Evolutionary conservation across 306 rosid species (phyloP).

Genomic region (Inga laurina): DNA sequence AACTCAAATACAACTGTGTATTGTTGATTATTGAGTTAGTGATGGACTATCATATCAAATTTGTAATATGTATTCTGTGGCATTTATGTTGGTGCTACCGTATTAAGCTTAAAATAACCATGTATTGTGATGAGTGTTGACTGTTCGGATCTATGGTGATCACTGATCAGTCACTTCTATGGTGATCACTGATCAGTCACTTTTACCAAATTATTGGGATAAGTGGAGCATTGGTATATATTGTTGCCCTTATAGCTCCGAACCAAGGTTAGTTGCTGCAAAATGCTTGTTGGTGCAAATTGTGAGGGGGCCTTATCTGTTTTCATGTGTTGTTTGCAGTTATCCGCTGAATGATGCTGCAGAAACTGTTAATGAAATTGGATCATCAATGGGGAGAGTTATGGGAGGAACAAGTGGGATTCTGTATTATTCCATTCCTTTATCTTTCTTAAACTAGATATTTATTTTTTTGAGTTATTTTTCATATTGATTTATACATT

Average conservation of each 20-base stretch:
- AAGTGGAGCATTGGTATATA: background rate
- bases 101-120: background rate
- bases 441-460: slow-evolving; percentile 22
- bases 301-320: slow-evolving; percentile 36
- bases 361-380: slow-evolving; percentile 84
- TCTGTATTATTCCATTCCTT: slow-evolving; percentile 53
- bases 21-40: background rate
- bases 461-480: slow-evolving; percentile 11
- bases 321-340: slow-evolving; percentile 48
- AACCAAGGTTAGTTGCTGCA: slow-evolving; percentile 15
- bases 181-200: background rate
- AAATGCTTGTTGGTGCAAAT: slow-evolving; percentile 28
- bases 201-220: background rate
- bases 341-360: slow-evolving; percentile 95
- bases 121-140: background rate
- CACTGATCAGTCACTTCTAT: background rate
- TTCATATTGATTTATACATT: background rate
- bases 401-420: slow-evolving; percentile 99
- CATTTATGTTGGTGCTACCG: background rate
- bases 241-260: background rate
- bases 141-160: background rate
- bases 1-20: background rate
- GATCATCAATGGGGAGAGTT: slow-evolving; percentile 72
- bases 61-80: background rate
- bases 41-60: background rate